phyloP scores from a whole-genome alignment of 2,329 filamentous ascomycete genomes.

The Ceratocystis colombiana region DNA sequence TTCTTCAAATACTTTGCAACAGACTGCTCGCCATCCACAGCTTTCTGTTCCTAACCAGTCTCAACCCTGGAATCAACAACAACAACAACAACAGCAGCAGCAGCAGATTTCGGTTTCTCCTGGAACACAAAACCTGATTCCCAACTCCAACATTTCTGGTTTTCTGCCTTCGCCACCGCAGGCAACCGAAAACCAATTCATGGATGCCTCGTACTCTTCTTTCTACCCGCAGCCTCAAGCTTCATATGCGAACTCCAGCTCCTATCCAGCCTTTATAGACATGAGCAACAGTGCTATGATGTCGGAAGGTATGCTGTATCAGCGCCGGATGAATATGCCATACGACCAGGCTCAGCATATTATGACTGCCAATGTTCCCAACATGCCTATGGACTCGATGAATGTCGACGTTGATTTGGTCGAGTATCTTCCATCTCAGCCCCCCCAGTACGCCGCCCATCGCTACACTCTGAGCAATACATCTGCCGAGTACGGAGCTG shows the following conservation, averaged over 20 bases:
- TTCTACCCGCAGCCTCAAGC: constrained; percentile 14
- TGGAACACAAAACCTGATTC: not conserved
- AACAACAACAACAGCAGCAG: constrained; percentile 5
- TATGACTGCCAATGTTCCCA: constrained; percentile 11
- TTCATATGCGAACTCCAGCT: not conserved
- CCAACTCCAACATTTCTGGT: not conserved
- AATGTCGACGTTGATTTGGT: constrained; percentile 23
- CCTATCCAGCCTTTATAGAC: constrained; percentile 4
- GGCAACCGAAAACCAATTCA: constrained; percentile 18
- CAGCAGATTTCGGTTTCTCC: constrained; percentile 20
- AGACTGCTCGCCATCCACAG: not conserved
- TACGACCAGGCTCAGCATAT: constrained; percentile 18
- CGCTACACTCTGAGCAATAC: constrained; percentile 25
- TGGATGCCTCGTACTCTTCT: constrained; percentile 19
- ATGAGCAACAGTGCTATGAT: constrained; percentile 21
- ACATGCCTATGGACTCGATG: constrained; percentile 14
- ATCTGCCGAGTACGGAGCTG: constrained; percentile 27
- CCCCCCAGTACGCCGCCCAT: constrained; percentile 9
- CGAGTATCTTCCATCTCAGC: constrained; percentile 23
- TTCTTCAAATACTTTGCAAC: not conserved
- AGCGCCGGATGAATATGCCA: constrained; percentile 13
- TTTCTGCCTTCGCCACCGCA: constrained; percentile 22
- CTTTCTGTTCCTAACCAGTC: constrained; percentile 17
- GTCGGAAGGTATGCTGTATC: constrained; percentile 19
- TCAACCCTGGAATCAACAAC: not conserved